Evolutionary conservation across 2,329 filamentous ascomycete genomes (phyloP).

Genomic region (Neocucurbitaria cava): DNA sequence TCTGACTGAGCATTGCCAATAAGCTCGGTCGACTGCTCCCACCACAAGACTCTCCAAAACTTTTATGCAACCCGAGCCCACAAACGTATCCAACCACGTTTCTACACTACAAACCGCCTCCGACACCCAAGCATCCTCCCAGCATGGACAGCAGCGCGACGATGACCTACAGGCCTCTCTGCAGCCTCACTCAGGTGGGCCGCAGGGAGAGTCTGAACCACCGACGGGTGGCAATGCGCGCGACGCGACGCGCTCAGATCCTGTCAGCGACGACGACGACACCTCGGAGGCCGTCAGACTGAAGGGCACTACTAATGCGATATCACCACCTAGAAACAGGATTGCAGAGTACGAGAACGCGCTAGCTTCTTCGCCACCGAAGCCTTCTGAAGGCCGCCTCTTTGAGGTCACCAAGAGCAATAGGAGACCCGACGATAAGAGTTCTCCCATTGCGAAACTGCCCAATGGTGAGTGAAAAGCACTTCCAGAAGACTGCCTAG

Average conservation of each 20-base stretch:
- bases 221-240: conserved; percentile 20
- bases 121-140: conserved; percentile 52
- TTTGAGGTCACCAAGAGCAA: conserved; percentile 62
- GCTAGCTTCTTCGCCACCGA: conserved; percentile 47
- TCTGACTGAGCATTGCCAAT: conserved; percentile 47
- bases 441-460: conserved; percentile 64
- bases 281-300: conserved; percentile 34
- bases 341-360: conserved; percentile 64
- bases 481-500: background rate
- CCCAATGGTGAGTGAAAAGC: conserved; percentile 74
- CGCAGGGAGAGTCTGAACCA: conserved; percentile 35
- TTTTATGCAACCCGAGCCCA: conserved; percentile 72
- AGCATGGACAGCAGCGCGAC: conserved; percentile 64
- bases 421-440: conserved; percentile 53
- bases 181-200: conserved; percentile 47
- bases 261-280: conserved; percentile 14
- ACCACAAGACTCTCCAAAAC: conserved; percentile 43
- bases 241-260: conserved; percentile 31
- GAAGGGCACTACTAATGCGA: conserved; percentile 26
- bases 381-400: conserved; percentile 51
- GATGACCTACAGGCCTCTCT: conserved; percentile 55
- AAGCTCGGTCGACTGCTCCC: conserved; percentile 63
- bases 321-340: conserved; percentile 53
- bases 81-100: conserved; percentile 58
- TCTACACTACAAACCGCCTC: conserved; percentile 48